Evolutionary conservation across 495 filamentous ascomycete species (phyloP).

Genomic region (Neurospora terricola): DNA sequence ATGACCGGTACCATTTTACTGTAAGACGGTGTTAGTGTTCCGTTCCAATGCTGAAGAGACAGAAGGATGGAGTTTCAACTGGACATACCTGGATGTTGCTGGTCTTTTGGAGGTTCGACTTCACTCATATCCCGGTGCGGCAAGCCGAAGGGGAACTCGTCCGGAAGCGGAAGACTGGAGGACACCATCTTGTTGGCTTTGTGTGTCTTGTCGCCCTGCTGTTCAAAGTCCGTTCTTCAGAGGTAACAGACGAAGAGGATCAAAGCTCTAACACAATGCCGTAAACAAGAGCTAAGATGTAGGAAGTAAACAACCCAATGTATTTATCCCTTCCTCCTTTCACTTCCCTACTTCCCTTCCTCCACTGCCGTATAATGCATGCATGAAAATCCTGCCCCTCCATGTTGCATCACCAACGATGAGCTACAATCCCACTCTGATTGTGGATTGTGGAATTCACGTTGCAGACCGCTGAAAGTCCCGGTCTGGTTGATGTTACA

Average conservation of each 20-base stretch:
- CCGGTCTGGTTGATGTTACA: background rate
- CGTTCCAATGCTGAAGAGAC: background rate
- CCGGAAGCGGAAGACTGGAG: background rate
- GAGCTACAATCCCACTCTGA: background rate
- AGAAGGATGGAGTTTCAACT: background rate
- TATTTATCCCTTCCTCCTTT: background rate
- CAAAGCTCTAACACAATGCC: background rate
- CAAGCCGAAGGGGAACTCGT: background rate
- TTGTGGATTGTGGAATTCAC: background rate
- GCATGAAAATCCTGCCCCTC: background rate
- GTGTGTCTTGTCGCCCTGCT: background rate
- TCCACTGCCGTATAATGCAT: background rate
- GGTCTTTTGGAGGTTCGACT: conserved; percentile 11
- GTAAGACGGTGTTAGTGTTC: background rate
- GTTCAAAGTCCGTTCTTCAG: background rate
- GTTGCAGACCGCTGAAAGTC: background rate
- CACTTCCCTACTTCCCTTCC: background rate
- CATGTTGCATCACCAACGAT: background rate
- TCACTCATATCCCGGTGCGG: conserved; percentile 2
- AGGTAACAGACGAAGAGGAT: background rate
- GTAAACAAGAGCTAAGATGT: background rate
- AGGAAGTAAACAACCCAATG: background rate
- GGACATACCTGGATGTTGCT: conserved; percentile 13
- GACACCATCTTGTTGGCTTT: background rate
- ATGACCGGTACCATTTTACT: conserved; percentile 58